These are phyloP conservation scores for Nemania bipapillata DNA, from an alignment of 2,329 filamentous ascomycete genomes.

Conservation along the genomic window DNA sequence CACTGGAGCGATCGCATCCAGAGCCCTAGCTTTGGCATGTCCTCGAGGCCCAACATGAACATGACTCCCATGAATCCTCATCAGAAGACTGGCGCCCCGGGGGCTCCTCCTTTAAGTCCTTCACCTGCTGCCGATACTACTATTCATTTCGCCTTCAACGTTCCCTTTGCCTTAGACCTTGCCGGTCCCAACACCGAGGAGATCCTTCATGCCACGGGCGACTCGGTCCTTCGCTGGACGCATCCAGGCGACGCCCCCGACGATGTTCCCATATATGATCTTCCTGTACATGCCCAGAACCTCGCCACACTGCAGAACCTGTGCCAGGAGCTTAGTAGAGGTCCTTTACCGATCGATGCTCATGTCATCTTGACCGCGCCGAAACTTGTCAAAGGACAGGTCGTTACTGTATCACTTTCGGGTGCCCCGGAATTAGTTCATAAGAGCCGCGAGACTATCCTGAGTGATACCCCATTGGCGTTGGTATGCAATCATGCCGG, in stretches of 20 bases:
- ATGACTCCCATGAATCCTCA: constrained; percentile 68
- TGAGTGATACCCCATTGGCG: constrained; percentile 91
- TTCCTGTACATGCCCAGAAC: constrained; percentile 92
- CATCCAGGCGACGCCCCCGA: constrained; percentile 88
- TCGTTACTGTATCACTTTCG: constrained; percentile 90
- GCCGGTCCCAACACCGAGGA: constrained; percentile 93
- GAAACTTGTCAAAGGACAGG: constrained; percentile 73
- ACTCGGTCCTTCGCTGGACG: constrained; percentile 90
- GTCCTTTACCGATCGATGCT: constrained; percentile 78
- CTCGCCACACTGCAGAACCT: constrained; percentile 80
- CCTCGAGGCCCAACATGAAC: constrained; percentile 64
- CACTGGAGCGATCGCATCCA: constrained; percentile 75
- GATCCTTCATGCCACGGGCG: constrained; percentile 89
- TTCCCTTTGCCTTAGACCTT: constrained; percentile 93
- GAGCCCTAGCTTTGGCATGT: constrained; percentile 74
- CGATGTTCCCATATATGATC: constrained; percentile 83
- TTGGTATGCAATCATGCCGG: constrained; percentile 71
- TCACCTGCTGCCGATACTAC: constrained; percentile 77
- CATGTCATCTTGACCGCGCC: constrained; percentile 84
- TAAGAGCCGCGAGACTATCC: constrained; percentile 86
- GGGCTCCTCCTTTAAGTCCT: constrained; percentile 69
- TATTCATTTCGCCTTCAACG: constrained; percentile 95
- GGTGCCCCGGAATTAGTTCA: constrained; percentile 88
- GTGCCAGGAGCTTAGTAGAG: constrained; percentile 83
- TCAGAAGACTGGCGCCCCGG: constrained; percentile 64